Conservation (phyloP, 1,284 basidiomycete genomes). For the Mycosarcoma maydis region DNA sequence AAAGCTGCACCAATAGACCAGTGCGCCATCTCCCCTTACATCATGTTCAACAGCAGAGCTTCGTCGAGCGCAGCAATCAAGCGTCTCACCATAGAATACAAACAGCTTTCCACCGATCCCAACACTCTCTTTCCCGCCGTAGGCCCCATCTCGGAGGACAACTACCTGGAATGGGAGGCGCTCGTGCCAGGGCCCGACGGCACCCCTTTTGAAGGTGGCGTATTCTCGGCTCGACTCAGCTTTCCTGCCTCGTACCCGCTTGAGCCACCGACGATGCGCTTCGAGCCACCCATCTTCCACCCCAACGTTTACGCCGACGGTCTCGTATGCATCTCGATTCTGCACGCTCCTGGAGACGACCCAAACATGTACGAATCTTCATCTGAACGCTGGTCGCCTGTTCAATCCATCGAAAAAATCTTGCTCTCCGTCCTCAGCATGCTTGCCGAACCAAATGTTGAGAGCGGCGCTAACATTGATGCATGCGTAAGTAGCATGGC, state of each 20-base stretch:
- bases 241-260: slow-evolving; percentile 71
- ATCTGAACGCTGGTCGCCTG: slow-evolving; percentile 96
- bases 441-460: slow-evolving; percentile 99
- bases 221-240: slow-evolving; percentile 89
- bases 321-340: slow-evolving; percentile 96
- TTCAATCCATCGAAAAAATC: slow-evolving; percentile 96
- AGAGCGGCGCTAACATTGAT: slow-evolving; percentile 97
- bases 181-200: slow-evolving; percentile 95
- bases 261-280: slow-evolving; percentile 78
- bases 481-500: slow-evolving; percentile 67
- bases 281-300: slow-evolving; percentile 95
- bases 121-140: slow-evolving; percentile 63
- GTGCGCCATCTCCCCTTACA: background rate
- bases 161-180: slow-evolving; percentile 99
- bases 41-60: slow-evolving; percentile 51
- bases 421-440: slow-evolving; percentile 90
- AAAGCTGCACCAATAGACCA: too few relatives aligned
- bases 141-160: slow-evolving; percentile 90
- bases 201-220: slow-evolving; percentile 97
- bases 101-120: slow-evolving; percentile 64
- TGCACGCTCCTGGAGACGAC: slow-evolving; percentile 95
- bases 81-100: slow-evolving; percentile 67
- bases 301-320: slow-evolving; percentile 97
- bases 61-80: slow-evolving; percentile 60
- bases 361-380: slow-evolving; percentile 80